Evolutionary conservation across 192 early-diverging fungal species (phyloP).

Genomic region (Entomortierella lignicola): DNA sequence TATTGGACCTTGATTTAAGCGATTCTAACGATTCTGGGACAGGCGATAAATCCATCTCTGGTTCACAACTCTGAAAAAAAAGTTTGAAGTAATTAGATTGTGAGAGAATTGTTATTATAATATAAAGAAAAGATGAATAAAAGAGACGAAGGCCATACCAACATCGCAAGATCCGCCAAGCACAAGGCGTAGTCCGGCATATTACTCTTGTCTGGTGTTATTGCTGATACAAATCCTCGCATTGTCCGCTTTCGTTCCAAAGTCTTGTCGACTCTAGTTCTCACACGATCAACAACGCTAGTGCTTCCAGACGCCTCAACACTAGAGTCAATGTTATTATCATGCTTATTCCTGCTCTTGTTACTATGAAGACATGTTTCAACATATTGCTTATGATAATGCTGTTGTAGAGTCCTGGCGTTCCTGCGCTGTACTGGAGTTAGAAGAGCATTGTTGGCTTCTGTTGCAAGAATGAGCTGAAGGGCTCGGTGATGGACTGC

Average conservation of each 20-base stretch:
- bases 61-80: slow-evolving; percentile 20
- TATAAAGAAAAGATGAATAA: neutral
- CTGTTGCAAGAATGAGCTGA: slow-evolving; percentile 31
- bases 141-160: slow-evolving; percentile 4
- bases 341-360: neutral
- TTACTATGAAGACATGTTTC: slow-evolving; percentile 17
- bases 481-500: slow-evolving; percentile 32
- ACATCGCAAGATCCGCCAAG: slow-evolving; percentile 7
- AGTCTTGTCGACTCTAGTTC: slow-evolving; percentile 6
- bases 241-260: slow-evolving; percentile 16
- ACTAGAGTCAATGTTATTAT: neutral
- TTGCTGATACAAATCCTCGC: slow-evolving; percentile 18
- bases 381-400: slow-evolving; percentile 30
- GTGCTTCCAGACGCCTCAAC: neutral
- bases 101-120: neutral
- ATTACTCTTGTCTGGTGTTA: neutral
- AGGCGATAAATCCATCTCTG: slow-evolving; percentile 21
- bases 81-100: no score
- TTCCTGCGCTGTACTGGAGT: slow-evolving; percentile 33
- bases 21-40: slow-evolving; percentile 11
- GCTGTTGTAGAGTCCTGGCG: slow-evolving; percentile 31
- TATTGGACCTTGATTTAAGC: neutral
- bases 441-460: slow-evolving; percentile 36
- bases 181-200: slow-evolving; percentile 18
- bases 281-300: slow-evolving; percentile 26